Percentiles rank a stretch among this genome's conserved stretches.
Evolutionary conservation across 495 filamentous ascomycete genomes (phyloP).

Genomic region (Bacidia gigantensis): DNA sequence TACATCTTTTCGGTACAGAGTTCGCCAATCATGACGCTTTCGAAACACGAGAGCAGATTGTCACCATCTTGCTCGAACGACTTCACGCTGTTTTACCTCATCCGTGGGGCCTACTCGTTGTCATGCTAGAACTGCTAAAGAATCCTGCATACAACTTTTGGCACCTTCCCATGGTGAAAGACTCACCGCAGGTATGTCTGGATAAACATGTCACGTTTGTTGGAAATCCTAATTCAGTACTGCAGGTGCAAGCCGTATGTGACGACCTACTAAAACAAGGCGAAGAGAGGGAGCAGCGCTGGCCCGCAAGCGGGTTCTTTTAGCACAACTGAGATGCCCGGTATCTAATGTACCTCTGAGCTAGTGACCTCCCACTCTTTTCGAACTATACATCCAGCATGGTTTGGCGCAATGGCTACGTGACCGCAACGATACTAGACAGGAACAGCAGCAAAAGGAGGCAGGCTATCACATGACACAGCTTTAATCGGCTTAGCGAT

Average conservation of each 20-base stretch:
- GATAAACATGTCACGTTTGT: background rate
- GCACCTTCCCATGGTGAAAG: constrained; percentile 82
- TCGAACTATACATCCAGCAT: background rate
- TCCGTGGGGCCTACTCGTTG: constrained; percentile 90
- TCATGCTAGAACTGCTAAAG: constrained; percentile 78
- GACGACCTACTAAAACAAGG: constrained; percentile 4
- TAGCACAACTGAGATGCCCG: background rate
- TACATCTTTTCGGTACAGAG: constrained; percentile 75
- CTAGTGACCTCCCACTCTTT: too few relatives aligned
- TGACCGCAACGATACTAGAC: background rate
- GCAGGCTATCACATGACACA: background rate
- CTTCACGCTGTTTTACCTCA: constrained; percentile 83
- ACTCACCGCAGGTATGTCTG: constrained; percentile 59
- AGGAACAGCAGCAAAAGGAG: background rate
- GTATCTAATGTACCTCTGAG: too few relatives aligned
- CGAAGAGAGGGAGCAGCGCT: constrained; percentile 5
- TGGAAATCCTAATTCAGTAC: background rate
- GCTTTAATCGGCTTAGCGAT: background rate
- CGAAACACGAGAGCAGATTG: constrained; percentile 80
- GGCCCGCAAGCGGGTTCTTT: background rate
- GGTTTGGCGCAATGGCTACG: background rate
- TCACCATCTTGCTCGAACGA: constrained; percentile 73
- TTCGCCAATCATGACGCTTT: constrained; percentile 61
- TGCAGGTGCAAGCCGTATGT: constrained; percentile 4
- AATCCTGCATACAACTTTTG: constrained; percentile 83